phyloP scores from a whole-genome alignment of 163 green algal genomes.

The Chlorella variabilis region DNA sequence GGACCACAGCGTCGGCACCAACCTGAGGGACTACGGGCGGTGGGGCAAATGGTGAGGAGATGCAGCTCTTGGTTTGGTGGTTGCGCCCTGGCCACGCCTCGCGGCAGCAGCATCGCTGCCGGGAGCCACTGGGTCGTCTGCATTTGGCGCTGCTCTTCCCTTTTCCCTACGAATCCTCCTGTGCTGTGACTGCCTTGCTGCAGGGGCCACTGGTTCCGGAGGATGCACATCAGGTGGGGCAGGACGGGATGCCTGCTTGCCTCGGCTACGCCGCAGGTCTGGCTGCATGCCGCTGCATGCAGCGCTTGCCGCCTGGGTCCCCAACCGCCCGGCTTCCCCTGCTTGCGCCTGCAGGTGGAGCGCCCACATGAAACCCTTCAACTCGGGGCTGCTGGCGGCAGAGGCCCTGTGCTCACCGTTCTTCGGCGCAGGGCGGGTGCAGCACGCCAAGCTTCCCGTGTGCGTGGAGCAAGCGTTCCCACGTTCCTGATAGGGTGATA shows the following conservation, averaged over 20 bases:
- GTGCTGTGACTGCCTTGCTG: neutral
- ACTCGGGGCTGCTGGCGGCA: conserved; percentile 44
- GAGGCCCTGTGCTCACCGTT: conserved; percentile 51
- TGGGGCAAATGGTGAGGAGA: conserved; percentile 7
- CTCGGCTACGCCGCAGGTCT: neutral
- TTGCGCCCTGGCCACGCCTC: too few relatives aligned
- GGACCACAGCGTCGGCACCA: neutral
- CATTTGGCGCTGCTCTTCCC: too few relatives aligned
- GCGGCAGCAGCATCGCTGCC: too few relatives aligned
- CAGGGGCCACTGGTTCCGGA: conserved; percentile 20
- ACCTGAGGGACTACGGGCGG: conserved; percentile 1
- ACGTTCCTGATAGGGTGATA: too few relatives aligned
- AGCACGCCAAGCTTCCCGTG: conserved; percentile 42
- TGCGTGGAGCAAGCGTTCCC: conserved; percentile 47
- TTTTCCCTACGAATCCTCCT: too few relatives aligned
- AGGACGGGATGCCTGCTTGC: neutral
- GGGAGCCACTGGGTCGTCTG: too few relatives aligned
- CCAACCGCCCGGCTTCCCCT: too few relatives aligned
- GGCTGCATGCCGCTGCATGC: neutral
- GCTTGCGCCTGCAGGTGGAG: conserved; percentile 6
- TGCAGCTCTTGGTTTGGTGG: too few relatives aligned
- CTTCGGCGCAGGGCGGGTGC: conserved; percentile 32
- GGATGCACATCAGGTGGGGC: conserved; percentile 36
- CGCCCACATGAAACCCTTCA: conserved; percentile 48
- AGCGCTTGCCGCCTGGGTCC: too few relatives aligned